Conservation (phyloP, 73 alveolate genomes). For the Tetrahymena malaccensis region DNA sequence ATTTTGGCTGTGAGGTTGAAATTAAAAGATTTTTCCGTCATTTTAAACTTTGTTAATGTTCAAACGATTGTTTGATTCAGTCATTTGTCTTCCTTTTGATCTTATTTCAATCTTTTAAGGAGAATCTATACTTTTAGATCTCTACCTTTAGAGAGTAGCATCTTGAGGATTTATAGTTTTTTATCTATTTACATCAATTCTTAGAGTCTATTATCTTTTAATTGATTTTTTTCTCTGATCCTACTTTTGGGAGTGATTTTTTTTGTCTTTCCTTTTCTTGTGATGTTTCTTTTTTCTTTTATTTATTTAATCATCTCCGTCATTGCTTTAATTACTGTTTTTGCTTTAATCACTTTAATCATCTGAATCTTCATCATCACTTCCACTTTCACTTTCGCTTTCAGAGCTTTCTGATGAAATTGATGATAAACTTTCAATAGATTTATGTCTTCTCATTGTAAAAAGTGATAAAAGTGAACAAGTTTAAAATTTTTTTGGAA, state of each 20-base stretch:
- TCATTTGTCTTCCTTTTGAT: background rate
- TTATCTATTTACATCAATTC: background rate
- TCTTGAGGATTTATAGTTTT: background rate
- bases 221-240: background rate
- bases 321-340: background rate
- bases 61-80: background rate
- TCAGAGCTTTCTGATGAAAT: background rate
- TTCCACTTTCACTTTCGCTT: background rate
- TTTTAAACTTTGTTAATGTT: background rate
- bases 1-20: background rate
- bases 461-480: background rate
- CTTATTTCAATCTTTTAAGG: background rate
- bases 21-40: background rate
- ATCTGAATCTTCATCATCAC: background rate
- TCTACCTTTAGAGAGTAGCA: background rate
- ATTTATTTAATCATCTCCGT: background rate
- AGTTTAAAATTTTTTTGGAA: background rate
- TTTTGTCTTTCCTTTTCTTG: background rate
- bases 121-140: background rate
- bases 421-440: background rate
- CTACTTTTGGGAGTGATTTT: background rate
- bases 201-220: background rate
- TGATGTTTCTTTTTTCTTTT: background rate
- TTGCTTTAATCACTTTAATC: background rate
- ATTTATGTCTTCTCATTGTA: background rate